A percentile compares a stretch with the other conserved stretches of the same genome.
phyloP scores from a whole-genome alignment of 306 rosid genomes.

The Cajanus cajan region DNA sequence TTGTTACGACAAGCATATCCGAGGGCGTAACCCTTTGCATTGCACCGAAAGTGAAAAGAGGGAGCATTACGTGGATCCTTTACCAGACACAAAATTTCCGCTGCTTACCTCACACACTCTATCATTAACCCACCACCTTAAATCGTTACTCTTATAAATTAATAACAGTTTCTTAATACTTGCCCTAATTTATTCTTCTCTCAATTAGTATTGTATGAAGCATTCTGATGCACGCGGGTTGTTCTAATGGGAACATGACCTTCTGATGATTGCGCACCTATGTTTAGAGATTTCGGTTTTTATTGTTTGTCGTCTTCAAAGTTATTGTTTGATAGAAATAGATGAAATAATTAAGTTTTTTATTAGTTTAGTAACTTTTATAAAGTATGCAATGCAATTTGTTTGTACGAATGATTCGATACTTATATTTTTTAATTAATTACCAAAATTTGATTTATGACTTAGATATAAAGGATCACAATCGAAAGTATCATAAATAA shows the following conservation, averaged over 20 bases:
- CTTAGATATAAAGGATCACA: too few species aligned
- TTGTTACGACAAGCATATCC: constrained; percentile 28
- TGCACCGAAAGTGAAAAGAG: constrained; percentile 54
- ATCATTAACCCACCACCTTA: neutral
- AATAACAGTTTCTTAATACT: too few species aligned
- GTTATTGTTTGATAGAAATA: constrained; percentile 9
- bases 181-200: neutral
- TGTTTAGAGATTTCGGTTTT: neutral
- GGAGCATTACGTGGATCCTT: constrained; percentile 34
- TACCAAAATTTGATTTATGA: too few species aligned
- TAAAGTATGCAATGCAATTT: constrained; percentile 1
- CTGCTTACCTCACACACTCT: neutral
- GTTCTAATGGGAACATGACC: neutral
- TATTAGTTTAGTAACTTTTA: neutral
- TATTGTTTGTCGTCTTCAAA: neutral
- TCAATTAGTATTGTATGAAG: too few species aligned
- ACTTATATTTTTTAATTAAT: too few species aligned
- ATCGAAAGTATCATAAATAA: too few species aligned
- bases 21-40: neutral
- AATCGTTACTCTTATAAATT: neutral
- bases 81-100: neutral
- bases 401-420: too few species aligned
- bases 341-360: neutral
- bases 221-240: neutral
- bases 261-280: neutral